Evolutionary conservation across 495 filamentous ascomycete species (phyloP).

Genomic region (Talaromyces ruber): DNA sequence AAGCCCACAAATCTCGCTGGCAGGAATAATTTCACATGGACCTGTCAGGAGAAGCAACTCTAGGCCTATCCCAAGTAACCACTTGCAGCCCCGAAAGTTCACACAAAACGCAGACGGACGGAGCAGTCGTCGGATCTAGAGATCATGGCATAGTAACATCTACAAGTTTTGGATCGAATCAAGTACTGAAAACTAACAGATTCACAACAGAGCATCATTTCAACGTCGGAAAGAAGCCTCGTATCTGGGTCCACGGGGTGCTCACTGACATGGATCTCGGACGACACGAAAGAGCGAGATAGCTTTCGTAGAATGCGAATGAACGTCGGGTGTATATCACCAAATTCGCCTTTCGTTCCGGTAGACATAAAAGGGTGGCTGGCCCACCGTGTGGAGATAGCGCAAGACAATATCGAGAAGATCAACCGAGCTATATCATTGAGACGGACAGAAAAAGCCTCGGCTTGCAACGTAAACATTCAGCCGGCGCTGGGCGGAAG

Average conservation of each 20-base stretch:
- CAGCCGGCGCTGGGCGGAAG: slow-evolving; percentile 9
- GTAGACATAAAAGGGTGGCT: slow-evolving; percentile 14
- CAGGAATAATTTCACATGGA: background rate
- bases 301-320: slow-evolving; percentile 10
- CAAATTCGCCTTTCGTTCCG: slow-evolving; percentile 16
- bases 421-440: background rate
- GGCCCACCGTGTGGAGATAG: slow-evolving; percentile 5
- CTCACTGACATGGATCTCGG: slow-evolving; percentile 18
- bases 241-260: slow-evolving; percentile 8
- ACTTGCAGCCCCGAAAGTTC: background rate
- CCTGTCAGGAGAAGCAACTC: background rate
- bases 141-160: background rate
- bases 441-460: background rate
- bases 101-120: background rate
- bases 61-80: background rate
- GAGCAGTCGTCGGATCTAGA: background rate
- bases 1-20: background rate
- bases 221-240: background rate
- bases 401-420: background rate
- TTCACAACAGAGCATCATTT: slow-evolving; percentile 1
- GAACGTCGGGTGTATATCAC: slow-evolving; percentile 13
- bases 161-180: background rate
- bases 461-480: background rate
- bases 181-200: background rate
- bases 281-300: slow-evolving; percentile 10